A percentile compares a stretch with the other conserved stretches of the same genome.
Evolutionary conservation across 2,329 filamentous ascomycete species (phyloP).

Genomic region (Teratosphaeria viscida): DNA sequence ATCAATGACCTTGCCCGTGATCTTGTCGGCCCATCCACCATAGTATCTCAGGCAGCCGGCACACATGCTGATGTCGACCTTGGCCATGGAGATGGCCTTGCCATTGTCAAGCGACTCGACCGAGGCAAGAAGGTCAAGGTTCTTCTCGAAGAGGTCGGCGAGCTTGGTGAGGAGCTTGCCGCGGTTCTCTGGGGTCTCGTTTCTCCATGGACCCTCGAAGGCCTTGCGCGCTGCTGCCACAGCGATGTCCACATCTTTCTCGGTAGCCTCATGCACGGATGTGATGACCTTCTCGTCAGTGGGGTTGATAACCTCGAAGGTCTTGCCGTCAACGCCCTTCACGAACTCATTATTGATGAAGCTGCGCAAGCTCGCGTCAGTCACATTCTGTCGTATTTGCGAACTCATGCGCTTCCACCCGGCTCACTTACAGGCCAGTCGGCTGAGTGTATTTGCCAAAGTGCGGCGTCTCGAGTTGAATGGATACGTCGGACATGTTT

Average conservation of each 20-base stretch:
- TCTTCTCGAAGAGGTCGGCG: slow-evolving; percentile 69
- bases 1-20: slow-evolving; percentile 77
- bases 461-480: slow-evolving; percentile 57
- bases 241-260: slow-evolving; percentile 74
- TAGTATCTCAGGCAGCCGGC: slow-evolving; percentile 72
- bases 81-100: slow-evolving; percentile 68
- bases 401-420: background rate
- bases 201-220: slow-evolving; percentile 62
- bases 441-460: slow-evolving; percentile 48
- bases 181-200: slow-evolving; percentile 59
- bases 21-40: slow-evolving; percentile 86
- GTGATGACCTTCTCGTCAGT: slow-evolving; percentile 73
- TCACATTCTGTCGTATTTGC: background rate
- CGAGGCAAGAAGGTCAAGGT: slow-evolving; percentile 63
- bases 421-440: slow-evolving; percentile 40
- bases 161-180: slow-evolving; percentile 63
- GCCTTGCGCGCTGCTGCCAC: slow-evolving; percentile 78
- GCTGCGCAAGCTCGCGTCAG: slow-evolving; percentile 30
- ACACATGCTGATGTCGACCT: slow-evolving; percentile 60
- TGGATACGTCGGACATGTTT: slow-evolving; percentile 37
- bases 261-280: slow-evolving; percentile 72
- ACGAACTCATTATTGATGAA: slow-evolving; percentile 94
- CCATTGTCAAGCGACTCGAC: slow-evolving; percentile 85
- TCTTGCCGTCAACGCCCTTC: slow-evolving; percentile 72
- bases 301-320: slow-evolving; percentile 87